Conservation (phyloP, 1,284 basidiomycete species). For the Leccinum griseonigrum region DNA sequence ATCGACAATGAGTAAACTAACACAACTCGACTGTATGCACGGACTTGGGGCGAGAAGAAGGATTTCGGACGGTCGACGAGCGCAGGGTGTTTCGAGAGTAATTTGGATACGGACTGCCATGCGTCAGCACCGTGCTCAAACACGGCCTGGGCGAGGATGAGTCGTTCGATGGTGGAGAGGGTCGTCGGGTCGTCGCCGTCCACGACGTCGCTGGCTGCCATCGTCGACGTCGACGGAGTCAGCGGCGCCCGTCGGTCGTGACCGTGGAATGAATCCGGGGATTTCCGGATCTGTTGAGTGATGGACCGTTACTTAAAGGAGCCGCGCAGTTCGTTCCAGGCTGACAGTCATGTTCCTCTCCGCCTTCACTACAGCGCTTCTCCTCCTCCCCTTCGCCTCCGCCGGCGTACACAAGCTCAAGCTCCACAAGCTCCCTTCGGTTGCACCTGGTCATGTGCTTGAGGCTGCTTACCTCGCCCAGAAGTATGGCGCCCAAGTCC, state of each 20-base stretch:
- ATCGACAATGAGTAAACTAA: constrained; percentile 19
- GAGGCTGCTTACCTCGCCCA: constrained; percentile 83
- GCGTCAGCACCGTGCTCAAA: constrained; percentile 77
- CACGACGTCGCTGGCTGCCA: not conserved
- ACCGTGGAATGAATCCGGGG: constrained; percentile 20
- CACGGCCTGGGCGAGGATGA: constrained; percentile 81
- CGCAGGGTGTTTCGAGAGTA: constrained; percentile 68
- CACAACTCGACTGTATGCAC: constrained; percentile 20
- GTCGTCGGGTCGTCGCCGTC: constrained; percentile 13
- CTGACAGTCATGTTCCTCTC: constrained; percentile 60
- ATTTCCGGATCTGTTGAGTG: constrained; percentile 15
- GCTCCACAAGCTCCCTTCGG: constrained; percentile 76
- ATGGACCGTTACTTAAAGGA: constrained; percentile 14
- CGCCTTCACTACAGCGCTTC: constrained; percentile 49
- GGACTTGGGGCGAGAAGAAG: constrained; percentile 66
- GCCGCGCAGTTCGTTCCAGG: constrained; percentile 22
- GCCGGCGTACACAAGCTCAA: constrained; percentile 80
- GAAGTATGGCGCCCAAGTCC: constrained; percentile 69
- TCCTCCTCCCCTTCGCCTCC: constrained; percentile 70
- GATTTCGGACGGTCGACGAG: constrained; percentile 56
- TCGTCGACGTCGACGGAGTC: not conserved
- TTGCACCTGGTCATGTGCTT: constrained; percentile 59
- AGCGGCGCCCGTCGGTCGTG: not conserved
- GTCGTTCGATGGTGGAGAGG: constrained; percentile 56
- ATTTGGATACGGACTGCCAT: constrained; percentile 69